Base-by-base conservation (phyloP, 108 stramenopile species). In the Conticribra weissflogii region DNA sequence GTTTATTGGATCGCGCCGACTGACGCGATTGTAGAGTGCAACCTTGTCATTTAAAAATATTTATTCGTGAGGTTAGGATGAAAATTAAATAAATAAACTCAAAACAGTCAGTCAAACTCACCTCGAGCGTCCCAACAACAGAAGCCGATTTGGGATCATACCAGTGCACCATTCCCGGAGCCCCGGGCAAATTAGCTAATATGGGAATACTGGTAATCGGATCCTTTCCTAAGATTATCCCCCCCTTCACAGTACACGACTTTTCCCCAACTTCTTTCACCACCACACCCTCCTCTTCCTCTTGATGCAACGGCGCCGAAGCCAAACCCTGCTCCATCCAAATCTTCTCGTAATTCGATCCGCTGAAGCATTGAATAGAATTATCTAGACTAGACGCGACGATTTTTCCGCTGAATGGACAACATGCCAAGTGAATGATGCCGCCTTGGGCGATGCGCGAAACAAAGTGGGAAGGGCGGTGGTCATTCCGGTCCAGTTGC, bases 121-220 rank as follows among this genome's bases (percentile, higher is more conserved):
- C 87, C 63, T 90, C 90, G 18, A 94, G 74, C 2, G 69, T 64
- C 17, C 71, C 73, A 36, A 67, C 70, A 27, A 91, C 81, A 0
- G 78, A 78, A 34, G 78, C 70, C 17, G 73, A 56, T 2, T 31
- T 56, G 22, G 87, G 74, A 79, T 94, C 86, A 63, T 81, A 90
- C 93, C 88, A 90, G 60, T 94, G 88, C 28, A 94, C 75, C 57
- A 75, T 85, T 52, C 93, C 93, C 8, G 90, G 86, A 8, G 93
- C 87, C 31, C 84, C 83, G 27, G 74, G 69, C 31, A 76, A 47
- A 59, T 78, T 78, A 9, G 81, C 45, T 21, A 78, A 41, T 48
- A 81, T 81, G 22, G 64, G 65, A 63, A 45, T 14, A 30, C 52
- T 54, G 12, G 79, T 81, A 5, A 75, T 76, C 14, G 79, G 79